Evolutionary conservation across 1,284 basidiomycete genomes (phyloP), one percentile per base, ranked within the genome.

Genomic region (Chondrostereum purpureum): DNA sequence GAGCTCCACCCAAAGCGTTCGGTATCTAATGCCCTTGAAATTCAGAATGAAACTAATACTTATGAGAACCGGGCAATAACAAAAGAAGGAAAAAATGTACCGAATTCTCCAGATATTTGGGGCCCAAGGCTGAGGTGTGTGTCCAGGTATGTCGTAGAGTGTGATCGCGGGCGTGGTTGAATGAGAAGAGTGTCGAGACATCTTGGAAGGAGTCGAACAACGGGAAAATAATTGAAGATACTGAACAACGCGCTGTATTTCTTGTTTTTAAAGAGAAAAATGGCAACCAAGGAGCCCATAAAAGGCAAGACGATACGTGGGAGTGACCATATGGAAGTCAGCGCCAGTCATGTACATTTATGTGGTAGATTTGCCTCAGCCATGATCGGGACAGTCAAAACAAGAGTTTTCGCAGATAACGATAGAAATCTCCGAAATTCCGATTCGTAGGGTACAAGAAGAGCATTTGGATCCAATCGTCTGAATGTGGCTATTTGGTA

Each of bases 91-190:
- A 38, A 46, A 4, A 47, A 22, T 38, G 10, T 21, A 57, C 59
- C 67, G 58, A 55, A 72, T 70, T 31, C 80, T 69, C 83, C 83
- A 85, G 22, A 83, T 78, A 54, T 81, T 82, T 10, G 83, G 83
- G 42, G 78, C 77, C 83, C 83, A 86, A 17, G 83, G 75, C 47
- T 83, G 78, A 4, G 76, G 68, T 13, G 70, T 69, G 38, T 69
- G 68, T 8, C 79, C 77, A 36, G 73, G 77, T 35, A 80, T 68
- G 52, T 86, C 83, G 54, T 84, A 86, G 16, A 86, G 67, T 18
- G 69, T 77, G 53, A 86, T 81, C 20, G 66, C 60, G 14, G 78
- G 77, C 17, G 64, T 47, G 2, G 45, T 23, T 11, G 45, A 31
- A 18, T 38, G 23, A 17, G 40, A 24, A 1, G 42, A 47, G 20